These are phyloP conservation scores for Solanum corneliomulleri DNA, from an alignment of 257 asterid species.

Conservation along the genomic window DNA sequence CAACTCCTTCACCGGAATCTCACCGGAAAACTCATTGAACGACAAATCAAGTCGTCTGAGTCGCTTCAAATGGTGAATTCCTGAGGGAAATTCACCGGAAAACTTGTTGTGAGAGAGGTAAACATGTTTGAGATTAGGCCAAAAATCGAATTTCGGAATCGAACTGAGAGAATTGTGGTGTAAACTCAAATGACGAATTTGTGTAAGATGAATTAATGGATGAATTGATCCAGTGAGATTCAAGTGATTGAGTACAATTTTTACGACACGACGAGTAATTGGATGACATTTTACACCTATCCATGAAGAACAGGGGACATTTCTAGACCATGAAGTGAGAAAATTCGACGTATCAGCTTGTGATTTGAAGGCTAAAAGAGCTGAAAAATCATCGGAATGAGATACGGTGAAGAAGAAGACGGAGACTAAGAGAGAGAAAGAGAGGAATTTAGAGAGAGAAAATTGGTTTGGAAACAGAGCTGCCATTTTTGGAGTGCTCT, in stretches of 20 bases:
- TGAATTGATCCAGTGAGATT: slow-evolving; percentile 20
- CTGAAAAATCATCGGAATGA: neutral
- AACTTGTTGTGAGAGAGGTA: slow-evolving; percentile 23
- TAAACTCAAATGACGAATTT: slow-evolving; percentile 24
- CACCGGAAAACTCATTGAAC: slow-evolving; percentile 11
- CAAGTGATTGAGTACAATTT: slow-evolving; percentile 9
- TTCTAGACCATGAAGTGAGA: slow-evolving; percentile 18
- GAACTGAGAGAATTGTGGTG: slow-evolving; percentile 16
- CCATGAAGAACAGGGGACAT: slow-evolving; percentile 19
- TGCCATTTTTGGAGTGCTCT: neutral
- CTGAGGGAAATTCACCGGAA: slow-evolving; percentile 13
- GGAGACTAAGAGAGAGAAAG: neutral
- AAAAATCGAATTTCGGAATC: slow-evolving; percentile 4
- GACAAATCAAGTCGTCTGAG: slow-evolving; percentile 26
- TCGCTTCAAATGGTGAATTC: slow-evolving; percentile 1
- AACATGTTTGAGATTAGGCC: slow-evolving; percentile 18
- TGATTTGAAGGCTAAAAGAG: slow-evolving; percentile 15
- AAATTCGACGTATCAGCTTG: slow-evolving; percentile 12
- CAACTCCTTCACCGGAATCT: slow-evolving; percentile 18
- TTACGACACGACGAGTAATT: slow-evolving; percentile 8
- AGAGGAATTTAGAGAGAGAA: neutral
- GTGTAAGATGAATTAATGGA: slow-evolving; percentile 2
- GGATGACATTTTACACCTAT: slow-evolving; percentile 16
- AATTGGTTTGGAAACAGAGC: neutral
- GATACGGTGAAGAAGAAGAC: neutral